Evolutionary conservation across 805 yeast species (phyloP).

Genomic region (Candida pseudofarinosa): DNA sequence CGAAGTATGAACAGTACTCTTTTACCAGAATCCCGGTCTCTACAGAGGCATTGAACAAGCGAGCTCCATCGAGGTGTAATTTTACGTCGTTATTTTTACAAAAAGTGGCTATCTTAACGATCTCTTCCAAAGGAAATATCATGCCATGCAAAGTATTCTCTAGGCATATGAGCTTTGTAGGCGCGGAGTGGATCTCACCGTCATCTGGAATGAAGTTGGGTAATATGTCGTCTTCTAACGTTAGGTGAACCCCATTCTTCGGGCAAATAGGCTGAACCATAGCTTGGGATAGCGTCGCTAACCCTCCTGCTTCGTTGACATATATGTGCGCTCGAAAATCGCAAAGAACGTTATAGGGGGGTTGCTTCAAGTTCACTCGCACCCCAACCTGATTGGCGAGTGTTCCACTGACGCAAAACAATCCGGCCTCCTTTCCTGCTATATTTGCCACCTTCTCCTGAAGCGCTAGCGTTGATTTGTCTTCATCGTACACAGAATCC

Average conservation of each 20-base stretch:
- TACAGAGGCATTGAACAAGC: constrained; percentile 41
- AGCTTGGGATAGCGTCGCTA: constrained; percentile 41
- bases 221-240: constrained; percentile 35
- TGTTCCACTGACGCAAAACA: constrained; percentile 41
- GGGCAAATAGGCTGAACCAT: constrained; percentile 38
- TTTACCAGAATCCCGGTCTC: constrained; percentile 37
- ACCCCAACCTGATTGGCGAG: constrained; percentile 39
- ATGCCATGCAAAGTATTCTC: constrained; percentile 44
- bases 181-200: constrained; percentile 43
- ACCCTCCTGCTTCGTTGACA: constrained; percentile 40
- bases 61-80: constrained; percentile 42
- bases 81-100: constrained; percentile 30
- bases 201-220: constrained; percentile 38
- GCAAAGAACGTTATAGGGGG: constrained; percentile 39
- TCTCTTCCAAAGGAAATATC: constrained; percentile 37
- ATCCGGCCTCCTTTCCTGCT: constrained; percentile 38
- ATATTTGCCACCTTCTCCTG: constrained; percentile 31
- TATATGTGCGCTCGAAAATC: constrained; percentile 36
- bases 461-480: constrained; percentile 27
- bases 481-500: constrained; percentile 42
- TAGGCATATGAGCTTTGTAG: constrained; percentile 40
- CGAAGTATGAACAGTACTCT: constrained; percentile 37
- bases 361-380: constrained; percentile 36
- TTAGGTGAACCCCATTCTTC: constrained; percentile 29
- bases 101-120: constrained; percentile 30